Base-by-base conservation (phyloP, 345 rosid species). In the Citrus medica region DNA sequence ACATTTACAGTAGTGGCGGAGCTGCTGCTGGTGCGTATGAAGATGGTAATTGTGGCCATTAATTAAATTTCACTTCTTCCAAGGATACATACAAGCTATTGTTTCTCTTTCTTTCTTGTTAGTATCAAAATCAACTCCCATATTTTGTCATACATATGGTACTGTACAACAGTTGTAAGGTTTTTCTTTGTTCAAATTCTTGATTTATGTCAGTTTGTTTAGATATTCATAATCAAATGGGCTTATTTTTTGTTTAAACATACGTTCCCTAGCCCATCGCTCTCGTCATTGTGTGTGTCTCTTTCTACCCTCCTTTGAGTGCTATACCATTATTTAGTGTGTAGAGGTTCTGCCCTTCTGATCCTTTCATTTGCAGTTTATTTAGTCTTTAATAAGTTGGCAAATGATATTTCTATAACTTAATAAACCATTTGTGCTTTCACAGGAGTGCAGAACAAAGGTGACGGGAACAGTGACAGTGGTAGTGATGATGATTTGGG, bases 401-500 rank as follows among this genome's bases (percentile, higher is more conserved):
- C 55, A 56, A 68, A 42, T 38, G 35, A 79, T 61, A 27, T 70
- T 46, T 58, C 27, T 58, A 24, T 14, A 67, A 68, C 72, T 71
- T 66, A 74, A 60, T 74, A 53, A 58, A 48, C 62, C 51, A 22
- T 32, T 16, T 24, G 21, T 53, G 77, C 37, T 51, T 81, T 76
- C 85, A 76, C 91, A 95, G 97, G 83, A 64, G 79, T 81, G 33
- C 78, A 88, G 61, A 63, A 77, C 76, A 92, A 67, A 83, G 82
- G 82, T 33, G 86, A 88, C 7, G 71, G 28, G 37, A 88, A 86
- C 53, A 91, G 89, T 79, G 92, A 90, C 69, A 65, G 24, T 65
- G 79, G 82, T 67, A 84, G 90, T 81, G 87, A 91, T 86, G 89
- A 82, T 76, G 95, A 87, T 87, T 33, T 85, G 84, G 93, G 86